Evolutionary conservation across 2,329 filamentous ascomycete genomes (phyloP), one percentile per base, ranked within the genome.

Genomic region (Phaeosphaeriaceae sp.): DNA sequence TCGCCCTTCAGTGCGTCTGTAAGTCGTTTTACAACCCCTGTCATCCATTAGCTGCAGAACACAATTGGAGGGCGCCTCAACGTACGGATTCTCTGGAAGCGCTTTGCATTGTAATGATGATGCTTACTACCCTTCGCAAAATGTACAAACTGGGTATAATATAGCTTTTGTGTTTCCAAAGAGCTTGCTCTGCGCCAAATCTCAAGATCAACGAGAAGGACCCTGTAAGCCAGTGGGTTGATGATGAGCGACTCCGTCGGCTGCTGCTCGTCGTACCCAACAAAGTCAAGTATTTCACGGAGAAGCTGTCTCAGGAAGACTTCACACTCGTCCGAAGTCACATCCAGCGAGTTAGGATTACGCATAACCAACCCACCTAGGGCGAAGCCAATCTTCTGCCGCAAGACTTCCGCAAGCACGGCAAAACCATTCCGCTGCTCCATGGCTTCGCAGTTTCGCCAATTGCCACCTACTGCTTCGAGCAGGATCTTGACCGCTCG

Each of bases 381-480:
- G 51, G 78, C 80, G 50, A 79, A 72, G 5, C 90, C 91, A 30
- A 97, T 83, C 75, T 97, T 97, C 55, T 92, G 91, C 55, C 93
- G 89, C 23, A 99, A 80, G 19, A 98, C 84, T 77, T 93, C 88
- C 43, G 91, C 91, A 52, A 99, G 81, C 35, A 98, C 91, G 24
- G 92, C 91, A 74, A 97, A 99, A 0, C 94, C 96, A 67, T 96
- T 95, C 59, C 97, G 93, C 69, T 92, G 89, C 77, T 99, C 95
- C 91, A 99, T 97, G 24, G 95, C 94, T 76, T 99, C 96, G 67
- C 95, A 98, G 66, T 98, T 98, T 64, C 95, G 88, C 95, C 96
- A 99, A 74, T 91, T 98, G 64, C 91, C 90, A 65, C 91, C 90
- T 51, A 97, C 91, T 60, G 92, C 92, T 64, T 91, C 88, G 62